Evolutionary conservation across 2,329 filamentous ascomycete genomes (phyloP).

Genomic region (Colletotrichum tropicale): DNA sequence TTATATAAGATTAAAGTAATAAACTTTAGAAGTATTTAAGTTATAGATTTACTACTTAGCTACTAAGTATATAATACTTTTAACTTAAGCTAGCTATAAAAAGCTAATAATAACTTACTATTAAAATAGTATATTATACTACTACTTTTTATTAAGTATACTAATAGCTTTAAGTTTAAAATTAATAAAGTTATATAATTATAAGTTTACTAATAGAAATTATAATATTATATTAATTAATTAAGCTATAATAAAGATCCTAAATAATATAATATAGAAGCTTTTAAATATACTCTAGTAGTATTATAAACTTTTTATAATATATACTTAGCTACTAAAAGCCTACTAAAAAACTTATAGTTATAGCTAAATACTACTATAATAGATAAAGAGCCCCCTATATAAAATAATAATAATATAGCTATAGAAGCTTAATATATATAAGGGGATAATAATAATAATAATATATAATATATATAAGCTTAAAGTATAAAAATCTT

Average conservation of each 20-base stretch:
- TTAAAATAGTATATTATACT: not conserved
- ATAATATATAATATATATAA: too few relatives aligned
- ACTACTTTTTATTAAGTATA: not conserved
- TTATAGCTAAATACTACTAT: not conserved
- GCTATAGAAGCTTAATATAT: too few relatives aligned
- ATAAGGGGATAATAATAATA: too few relatives aligned
- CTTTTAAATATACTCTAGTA: not conserved
- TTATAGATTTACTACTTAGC: too few relatives aligned
- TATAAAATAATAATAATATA: too few relatives aligned
- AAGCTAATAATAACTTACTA: not conserved
- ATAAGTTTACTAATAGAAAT: not conserved
- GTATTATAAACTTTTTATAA: not conserved
- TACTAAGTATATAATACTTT: too few relatives aligned
- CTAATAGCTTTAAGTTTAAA: not conserved
- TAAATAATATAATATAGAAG: not conserved
- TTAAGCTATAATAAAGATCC: not conserved
- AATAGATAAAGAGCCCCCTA: too few relatives aligned
- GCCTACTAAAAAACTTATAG: not conserved
- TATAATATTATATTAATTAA: not conserved
- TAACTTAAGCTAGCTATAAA: too few relatives aligned
- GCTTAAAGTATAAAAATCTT: too few relatives aligned
- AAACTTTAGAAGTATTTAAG: too few relatives aligned
- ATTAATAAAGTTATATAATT: not conserved
- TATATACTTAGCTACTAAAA: not conserved
- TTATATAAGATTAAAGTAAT: too few relatives aligned